Evolutionary conservation across 2,329 filamentous ascomycete species (phyloP), one percentile per base, ranked within the genome.

Genomic region (Aspergillus sojae): DNA sequence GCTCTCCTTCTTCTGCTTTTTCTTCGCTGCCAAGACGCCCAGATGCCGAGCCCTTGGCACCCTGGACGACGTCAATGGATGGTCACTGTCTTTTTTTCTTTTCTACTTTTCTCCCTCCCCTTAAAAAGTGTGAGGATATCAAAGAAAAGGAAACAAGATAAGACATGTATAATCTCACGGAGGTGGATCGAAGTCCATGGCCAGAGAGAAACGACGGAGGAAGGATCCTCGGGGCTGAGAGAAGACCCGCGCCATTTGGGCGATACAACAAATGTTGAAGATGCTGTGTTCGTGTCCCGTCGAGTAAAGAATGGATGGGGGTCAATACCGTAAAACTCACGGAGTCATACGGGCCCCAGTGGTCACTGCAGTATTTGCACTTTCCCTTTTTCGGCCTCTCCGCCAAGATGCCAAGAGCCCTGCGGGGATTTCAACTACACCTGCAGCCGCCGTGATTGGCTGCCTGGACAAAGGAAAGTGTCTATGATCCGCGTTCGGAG

Each of bases 1-100:
- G 62, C 62, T 58, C 41, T 60, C 57, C 45, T 57, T 36, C 57
- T 46, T 66, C 46, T 58, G 58, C 63, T 61, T 56, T 59, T 58
- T 68, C 63, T 63, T 65, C 59, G 58, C 60, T 57, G 68, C 70
- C 71, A 71, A 71, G 69, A 66, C 67, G 73, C 73, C 71, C 70
- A 74, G 73, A 66, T 69, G 72, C 73, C 72, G 68, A 74, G 72
- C 63, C 67, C 72, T 75, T 74, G 73, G 72, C 72, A 69, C 68
- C 43, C 45, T 48, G 60, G 61, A 57, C 62, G 58, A 67, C 57
- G 54, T 65, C 61, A 60, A 67, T 57, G 59, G 34, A 54, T 34
- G 59, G 54, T 65, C 57, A 63, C 61, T 58, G 56, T 6, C 6
- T 36, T 36, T 19, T 26, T 39, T 36, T 21, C 52, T 43, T 26